These are phyloP conservation scores for Lumnitzera littorea DNA, from an alignment of 345 rosid genomes.

Conservation along the genomic window DNA sequence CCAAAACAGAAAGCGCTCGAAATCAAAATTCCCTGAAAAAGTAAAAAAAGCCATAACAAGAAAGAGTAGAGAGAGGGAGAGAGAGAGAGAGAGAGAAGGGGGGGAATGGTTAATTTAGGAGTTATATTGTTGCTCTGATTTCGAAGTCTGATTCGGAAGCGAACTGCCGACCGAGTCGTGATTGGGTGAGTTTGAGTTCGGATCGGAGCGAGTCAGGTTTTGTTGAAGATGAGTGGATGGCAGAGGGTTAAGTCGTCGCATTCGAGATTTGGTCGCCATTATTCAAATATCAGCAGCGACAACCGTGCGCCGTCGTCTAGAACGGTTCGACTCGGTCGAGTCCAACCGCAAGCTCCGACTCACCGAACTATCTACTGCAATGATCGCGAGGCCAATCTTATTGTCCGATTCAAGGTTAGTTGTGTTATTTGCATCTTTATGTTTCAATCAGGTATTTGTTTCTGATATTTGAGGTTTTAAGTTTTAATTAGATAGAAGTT, in stretches of 20 bases:
- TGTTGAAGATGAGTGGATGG: constrained; percentile 54
- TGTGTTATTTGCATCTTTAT: background rate
- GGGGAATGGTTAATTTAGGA: background rate
- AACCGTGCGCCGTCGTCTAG: constrained; percentile 38
- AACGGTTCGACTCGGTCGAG: constrained; percentile 81
- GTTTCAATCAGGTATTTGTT: background rate
- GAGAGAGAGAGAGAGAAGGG: background rate
- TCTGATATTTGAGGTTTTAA: background rate
- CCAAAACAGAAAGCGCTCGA: background rate
- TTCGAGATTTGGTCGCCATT: constrained; percentile 31
- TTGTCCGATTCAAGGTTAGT: constrained; percentile 71
- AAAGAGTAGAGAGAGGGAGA: constrained; percentile 2
- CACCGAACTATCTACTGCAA: constrained; percentile 88
- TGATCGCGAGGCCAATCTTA: constrained; percentile 86
- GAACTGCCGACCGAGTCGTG: background rate
- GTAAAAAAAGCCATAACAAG: background rate
- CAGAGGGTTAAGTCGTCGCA: constrained; percentile 50
- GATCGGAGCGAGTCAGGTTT: constrained; percentile 14
- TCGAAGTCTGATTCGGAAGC: too few relatives aligned
- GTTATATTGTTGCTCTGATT: background rate
- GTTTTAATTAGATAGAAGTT: background rate
- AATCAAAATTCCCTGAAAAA: background rate
- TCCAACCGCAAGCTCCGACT: constrained; percentile 97
- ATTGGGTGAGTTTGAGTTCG: constrained; percentile 8
- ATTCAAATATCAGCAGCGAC: constrained; percentile 22